Evolutionary conservation across 805 yeast genomes (phyloP), one percentile per base, ranked within the genome.

Genomic region (Ogataea nakhonphanomensis): DNA sequence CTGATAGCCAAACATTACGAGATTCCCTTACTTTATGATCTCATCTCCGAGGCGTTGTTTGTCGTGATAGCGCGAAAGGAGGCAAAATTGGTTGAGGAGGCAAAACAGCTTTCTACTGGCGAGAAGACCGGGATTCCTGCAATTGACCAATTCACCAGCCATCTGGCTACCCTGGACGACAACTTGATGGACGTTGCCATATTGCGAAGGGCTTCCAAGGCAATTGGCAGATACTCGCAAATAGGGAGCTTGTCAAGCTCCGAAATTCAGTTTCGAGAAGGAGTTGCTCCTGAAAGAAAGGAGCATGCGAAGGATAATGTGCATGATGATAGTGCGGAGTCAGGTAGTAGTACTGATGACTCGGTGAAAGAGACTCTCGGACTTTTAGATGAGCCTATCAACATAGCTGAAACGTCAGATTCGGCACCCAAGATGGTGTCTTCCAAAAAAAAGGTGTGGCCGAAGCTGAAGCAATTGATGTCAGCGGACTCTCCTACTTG

Each of bases 61-160:
- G 83, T 86, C 3, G 73, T 83, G 9, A 71, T 84, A 43, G 85
- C 86, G 3, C 69, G 79, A 45, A 81, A 81, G 44, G 93, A 84
- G 53, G 71, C 73, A 7, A 67, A 69, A 43, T 58, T 74, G 10
- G 59, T 71, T 23, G 57, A 60, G 23, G 66, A 67, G 39, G 73
- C 73, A 1, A 64, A 65, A 20, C 57, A 57, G 21, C 55, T 71
- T 41, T 50, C 48, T 11, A 39, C 44, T 28, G 42, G 41, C 5
- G 55, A 46, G 2, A 36, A 28, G n/a, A 39, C 53, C 17, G 55
- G 55, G 13, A 45, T 53, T 20, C 30, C 50, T 8, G 53, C 53
- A 7, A 47, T 81, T 36, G 70, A 70, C 32, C 77, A 72, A 38
- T 72, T 79, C 45, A 79, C 78, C 42, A 70, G 70, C 9, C 73